Conservation (phyloP, 2,329 filamentous ascomycete genomes). For the Exophiala dermatitidis region DNA sequence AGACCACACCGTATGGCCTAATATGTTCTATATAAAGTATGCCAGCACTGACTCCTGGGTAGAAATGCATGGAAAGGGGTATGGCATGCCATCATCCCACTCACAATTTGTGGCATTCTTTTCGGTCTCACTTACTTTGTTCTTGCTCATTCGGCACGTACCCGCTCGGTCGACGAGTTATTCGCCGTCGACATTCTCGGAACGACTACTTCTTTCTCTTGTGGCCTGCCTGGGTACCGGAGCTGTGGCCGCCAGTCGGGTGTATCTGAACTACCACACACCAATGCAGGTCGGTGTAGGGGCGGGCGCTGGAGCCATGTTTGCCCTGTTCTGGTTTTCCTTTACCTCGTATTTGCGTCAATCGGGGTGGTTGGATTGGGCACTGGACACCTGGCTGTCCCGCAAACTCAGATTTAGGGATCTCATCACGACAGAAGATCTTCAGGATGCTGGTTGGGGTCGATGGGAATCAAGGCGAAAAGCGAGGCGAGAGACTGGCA, state of each 20-base stretch:
- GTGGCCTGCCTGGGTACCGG: constrained; percentile 56
- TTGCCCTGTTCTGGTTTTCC: constrained; percentile 71
- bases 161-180: constrained; percentile 34
- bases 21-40: not conserved
- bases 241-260: constrained; percentile 69
- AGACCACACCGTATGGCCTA: constrained; percentile 62
- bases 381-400: constrained; percentile 57
- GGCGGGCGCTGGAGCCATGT: constrained; percentile 59
- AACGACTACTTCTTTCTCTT: constrained; percentile 54
- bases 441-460: constrained; percentile 88
- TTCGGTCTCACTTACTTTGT: constrained; percentile 73
- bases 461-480: constrained; percentile 63
- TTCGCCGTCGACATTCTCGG: constrained; percentile 36
- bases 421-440: constrained; percentile 76
- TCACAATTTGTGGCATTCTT: constrained; percentile 94
- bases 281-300: constrained; percentile 79
- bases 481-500: constrained; percentile 25
- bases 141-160: constrained; percentile 70
- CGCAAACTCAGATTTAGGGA: constrained; percentile 69
- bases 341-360: constrained; percentile 60
- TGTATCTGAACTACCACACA: constrained; percentile 93
- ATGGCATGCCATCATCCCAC: constrained; percentile 95
- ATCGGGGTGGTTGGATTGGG: constrained; percentile 65
- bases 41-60: constrained; percentile 4
- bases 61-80: constrained; percentile 79